Conservation (phyloP, 305 asterid species). For the Solanum hybrid region DNA sequence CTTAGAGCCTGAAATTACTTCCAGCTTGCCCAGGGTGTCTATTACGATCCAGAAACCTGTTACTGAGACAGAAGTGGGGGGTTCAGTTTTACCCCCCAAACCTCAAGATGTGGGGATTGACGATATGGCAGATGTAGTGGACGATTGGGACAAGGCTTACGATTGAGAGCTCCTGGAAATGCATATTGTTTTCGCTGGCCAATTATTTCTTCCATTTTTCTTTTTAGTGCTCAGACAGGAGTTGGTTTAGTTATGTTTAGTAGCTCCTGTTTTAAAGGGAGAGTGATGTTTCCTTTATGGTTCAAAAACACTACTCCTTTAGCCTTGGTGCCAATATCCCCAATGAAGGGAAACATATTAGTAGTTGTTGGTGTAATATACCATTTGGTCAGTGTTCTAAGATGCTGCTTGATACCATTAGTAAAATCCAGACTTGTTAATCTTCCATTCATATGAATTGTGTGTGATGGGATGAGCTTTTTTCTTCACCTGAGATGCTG, state of each 20-base stretch:
- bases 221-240: neutral
- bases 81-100: slow-evolving; percentile 14
- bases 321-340: neutral
- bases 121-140: slow-evolving; percentile 45
- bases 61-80: slow-evolving; percentile 16
- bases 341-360: neutral
- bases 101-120: slow-evolving; percentile 23
- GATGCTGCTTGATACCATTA: neutral
- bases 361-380: neutral
- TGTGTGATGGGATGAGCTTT: neutral
- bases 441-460: neutral
- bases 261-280: slow-evolving; percentile 4
- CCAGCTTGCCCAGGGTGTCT: slow-evolving; percentile 26
- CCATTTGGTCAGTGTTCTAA: neutral
- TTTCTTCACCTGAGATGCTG: neutral
- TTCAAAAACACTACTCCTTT: slow-evolving; percentile 12
- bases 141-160: slow-evolving; percentile 85
- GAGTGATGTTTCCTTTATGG: slow-evolving; percentile 15
- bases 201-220: neutral
- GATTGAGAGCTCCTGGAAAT: slow-evolving; percentile 19
- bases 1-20: slow-evolving; percentile 39
- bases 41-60: slow-evolving; percentile 6
- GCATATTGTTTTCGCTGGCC: neutral
- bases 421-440: neutral
- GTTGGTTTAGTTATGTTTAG: neutral